Conservation (phyloP, 164 flowering plant species). For the Vitis amurensis region DNA sequence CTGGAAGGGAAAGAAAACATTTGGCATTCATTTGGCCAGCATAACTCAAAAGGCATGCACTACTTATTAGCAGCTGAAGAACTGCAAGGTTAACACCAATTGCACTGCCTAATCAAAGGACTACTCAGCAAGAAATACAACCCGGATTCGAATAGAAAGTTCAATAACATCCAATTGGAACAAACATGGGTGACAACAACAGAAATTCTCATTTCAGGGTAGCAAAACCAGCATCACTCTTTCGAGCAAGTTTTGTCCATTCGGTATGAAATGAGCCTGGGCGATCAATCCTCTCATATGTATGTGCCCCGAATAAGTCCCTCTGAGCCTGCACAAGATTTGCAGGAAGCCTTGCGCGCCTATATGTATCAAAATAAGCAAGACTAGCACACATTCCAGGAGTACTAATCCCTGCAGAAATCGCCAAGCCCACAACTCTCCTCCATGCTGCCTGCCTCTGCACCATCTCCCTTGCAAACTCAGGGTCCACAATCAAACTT, state of each 20-base stretch:
- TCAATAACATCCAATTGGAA: conserved; percentile 4
- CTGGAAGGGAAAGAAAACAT: background rate
- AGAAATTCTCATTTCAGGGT: conserved; percentile 23
- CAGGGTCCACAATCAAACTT: conserved; percentile 47
- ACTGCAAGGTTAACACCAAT: conserved; percentile 3
- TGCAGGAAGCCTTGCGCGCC: conserved; percentile 50
- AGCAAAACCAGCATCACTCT: conserved; percentile 28
- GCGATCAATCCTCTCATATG: conserved; percentile 50
- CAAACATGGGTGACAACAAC: conserved; percentile 1
- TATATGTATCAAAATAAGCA: conserved; percentile 48
- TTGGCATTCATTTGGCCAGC: background rate
- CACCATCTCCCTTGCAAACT: conserved; percentile 53
- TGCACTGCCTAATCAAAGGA: conserved; percentile 15
- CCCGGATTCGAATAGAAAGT: conserved; percentile 10
- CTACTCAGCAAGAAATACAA: conserved; percentile 5
- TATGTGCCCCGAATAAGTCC: conserved; percentile 57
- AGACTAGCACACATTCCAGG: conserved; percentile 59
- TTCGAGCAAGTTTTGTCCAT: conserved; percentile 50
- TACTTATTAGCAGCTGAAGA: conserved; percentile 23
- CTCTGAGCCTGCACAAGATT: conserved; percentile 62
- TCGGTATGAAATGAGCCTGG: conserved; percentile 48
- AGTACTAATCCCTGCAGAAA: conserved; percentile 46
- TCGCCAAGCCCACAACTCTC: conserved; percentile 49
- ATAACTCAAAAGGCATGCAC: conserved; percentile 21
- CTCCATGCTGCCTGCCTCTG: conserved; percentile 58